Evolutionary conservation across 208 protist species (phyloP).

Genomic region (Trypanosomatidae sp.): DNA sequence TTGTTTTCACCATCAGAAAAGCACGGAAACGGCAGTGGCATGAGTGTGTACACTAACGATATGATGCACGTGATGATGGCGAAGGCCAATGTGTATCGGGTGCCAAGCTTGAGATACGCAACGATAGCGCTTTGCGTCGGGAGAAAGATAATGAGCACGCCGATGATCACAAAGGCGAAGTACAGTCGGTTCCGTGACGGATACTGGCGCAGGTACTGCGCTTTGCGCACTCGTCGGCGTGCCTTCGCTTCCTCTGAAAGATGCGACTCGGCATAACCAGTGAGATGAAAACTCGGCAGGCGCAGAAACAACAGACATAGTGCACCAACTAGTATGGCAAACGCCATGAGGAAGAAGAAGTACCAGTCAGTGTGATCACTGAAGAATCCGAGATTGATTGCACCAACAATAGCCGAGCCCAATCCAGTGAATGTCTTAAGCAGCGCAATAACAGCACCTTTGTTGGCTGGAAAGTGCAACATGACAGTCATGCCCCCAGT

Average conservation of each 20-base stretch:
- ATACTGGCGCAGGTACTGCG: slow-evolving; percentile 31
- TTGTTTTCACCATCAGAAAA: no score
- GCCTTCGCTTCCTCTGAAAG: slow-evolving; percentile 12
- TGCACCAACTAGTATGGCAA: slow-evolving; percentile 8
- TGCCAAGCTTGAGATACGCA: slow-evolving; percentile 11
- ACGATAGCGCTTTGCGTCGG: slow-evolving; percentile 23
- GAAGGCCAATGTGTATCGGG: slow-evolving; percentile 8
- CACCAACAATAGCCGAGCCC: slow-evolving; percentile 36
- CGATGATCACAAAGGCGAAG: slow-evolving; percentile 19
- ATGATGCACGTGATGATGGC: slow-evolving; percentile 17
- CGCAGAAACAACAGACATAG: slow-evolving; percentile 17
- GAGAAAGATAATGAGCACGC: slow-evolving; percentile 43
- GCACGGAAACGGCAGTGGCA: slow-evolving; percentile 7
- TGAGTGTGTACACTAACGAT: slow-evolving; percentile 4
- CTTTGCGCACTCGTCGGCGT: slow-evolving; percentile 4
- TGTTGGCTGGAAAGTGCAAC: slow-evolving; percentile 28
- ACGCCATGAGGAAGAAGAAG: slow-evolving; percentile 41
- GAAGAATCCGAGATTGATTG: slow-evolving; percentile 42
- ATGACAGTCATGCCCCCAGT: slow-evolving; percentile 26
- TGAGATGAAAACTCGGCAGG: slow-evolving; percentile 47
- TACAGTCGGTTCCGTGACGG: slow-evolving; percentile 41
- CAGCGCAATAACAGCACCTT: slow-evolving; percentile 32
- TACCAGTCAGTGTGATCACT: slow-evolving; percentile 6
- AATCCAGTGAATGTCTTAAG: slow-evolving; percentile 57
- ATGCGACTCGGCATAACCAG: slow-evolving; percentile 13